A percentile compares a stretch with the other conserved stretches of the same genome.
Evolutionary conservation across 306 rosid genomes (phyloP).

Genomic region (Lablab purpureus): DNA sequence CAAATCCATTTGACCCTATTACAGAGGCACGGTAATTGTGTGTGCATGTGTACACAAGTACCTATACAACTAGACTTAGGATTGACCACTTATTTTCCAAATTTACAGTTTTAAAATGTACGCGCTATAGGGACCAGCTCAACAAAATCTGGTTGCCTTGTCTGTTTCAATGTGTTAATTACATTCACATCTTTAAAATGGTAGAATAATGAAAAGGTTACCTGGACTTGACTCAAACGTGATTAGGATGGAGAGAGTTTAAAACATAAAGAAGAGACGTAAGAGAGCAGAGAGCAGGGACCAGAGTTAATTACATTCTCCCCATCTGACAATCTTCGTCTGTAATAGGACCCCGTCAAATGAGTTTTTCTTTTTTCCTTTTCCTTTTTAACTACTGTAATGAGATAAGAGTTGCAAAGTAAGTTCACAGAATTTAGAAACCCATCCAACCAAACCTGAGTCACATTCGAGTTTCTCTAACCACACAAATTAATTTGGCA

Average conservation of each 20-base stretch:
- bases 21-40: not conserved
- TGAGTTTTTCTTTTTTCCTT: not conserved
- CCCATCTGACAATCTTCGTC: not conserved
- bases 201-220: slow-evolving; percentile 24
- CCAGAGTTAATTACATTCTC: not conserved
- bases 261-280: not conserved
- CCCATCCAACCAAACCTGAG: slow-evolving; percentile 3
- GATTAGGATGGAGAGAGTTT: slow-evolving; percentile 21
- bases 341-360: not conserved
- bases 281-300: not conserved
- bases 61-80: slow-evolving; percentile 9
- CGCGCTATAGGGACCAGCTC: not conserved
- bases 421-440: slow-evolving; percentile 4
- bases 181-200: slow-evolving; percentile 27
- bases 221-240: slow-evolving; percentile 1
- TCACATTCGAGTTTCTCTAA: slow-evolving; percentile 10
- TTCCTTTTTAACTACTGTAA: not conserved
- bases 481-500: slow-evolving; percentile 24
- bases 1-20: slow-evolving; percentile 41
- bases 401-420: not conserved
- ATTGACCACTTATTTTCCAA: slow-evolving; percentile 29
- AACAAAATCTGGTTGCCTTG: slow-evolving; percentile 56
- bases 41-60: slow-evolving; percentile 9
- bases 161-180: slow-evolving; percentile 47
- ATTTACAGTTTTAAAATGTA: slow-evolving; percentile 21